Base-by-base conservation (phyloP, 1,139 yeast species). In the Geotrichum aggregatum region DNA sequence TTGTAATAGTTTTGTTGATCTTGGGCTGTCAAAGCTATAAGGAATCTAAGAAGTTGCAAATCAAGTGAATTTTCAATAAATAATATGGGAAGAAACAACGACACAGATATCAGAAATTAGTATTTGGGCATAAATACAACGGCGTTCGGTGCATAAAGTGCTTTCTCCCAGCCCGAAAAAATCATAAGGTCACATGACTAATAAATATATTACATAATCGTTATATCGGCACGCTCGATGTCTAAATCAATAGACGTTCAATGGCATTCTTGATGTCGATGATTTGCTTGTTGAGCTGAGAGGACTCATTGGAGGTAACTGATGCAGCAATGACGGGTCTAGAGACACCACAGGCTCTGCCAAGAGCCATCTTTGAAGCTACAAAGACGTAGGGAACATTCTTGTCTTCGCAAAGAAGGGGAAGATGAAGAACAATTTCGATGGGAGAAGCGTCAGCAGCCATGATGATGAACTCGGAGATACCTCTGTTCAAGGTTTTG, bases 381-480 rank as follows among this genome's bases (percentile, higher is more conserved):
- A 94, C 98, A 66, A 92, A 92, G 60, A 92, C 98, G 79, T 92
- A 92, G 59, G 98, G 97, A 64, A 92, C 98, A 78, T 94, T 92
- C 82, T 92, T 92, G 77, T 92, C 99, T 77, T 92, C 98, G 76
- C 99, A 92, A 68, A 94, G 80, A 67, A 94, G 82, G 51, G 99
- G 99, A 74, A 94, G 81, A 74, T 94, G 98, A 73, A 94, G 83
- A 71, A 94, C 84, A 73, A 94, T 92, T 78, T 94, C 98, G 70
- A 94, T 91, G 66, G 99, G 99, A 75, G 92, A 96, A 66, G 98
- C 88, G 73, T 94, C 98, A 66, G 98, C 99, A 65, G 98, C 98
- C 97, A 94, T 89, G 77, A 94, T 88, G 75, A 94, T 91, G 81
- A 94, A 92, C 78, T 92, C 98, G 66, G 97, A 87, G 69, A 94